Conservation (phyloP, 2,329 filamentous ascomycete species). For the Fusarium succisae region DNA sequence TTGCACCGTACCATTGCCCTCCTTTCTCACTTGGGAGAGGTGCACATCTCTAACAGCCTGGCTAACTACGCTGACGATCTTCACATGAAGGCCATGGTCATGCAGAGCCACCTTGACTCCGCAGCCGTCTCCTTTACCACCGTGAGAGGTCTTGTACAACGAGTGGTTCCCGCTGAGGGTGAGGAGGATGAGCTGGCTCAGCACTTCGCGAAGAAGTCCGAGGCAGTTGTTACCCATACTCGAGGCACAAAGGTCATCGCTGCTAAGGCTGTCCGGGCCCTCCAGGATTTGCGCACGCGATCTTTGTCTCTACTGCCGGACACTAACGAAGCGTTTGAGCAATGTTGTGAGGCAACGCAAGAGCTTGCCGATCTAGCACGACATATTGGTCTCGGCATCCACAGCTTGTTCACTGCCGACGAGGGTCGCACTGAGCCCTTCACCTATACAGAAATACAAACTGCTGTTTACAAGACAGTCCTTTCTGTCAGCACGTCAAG, state of each 20-base stretch:
- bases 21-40: slow-evolving; percentile 85
- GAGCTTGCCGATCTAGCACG: slow-evolving; percentile 74
- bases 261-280: slow-evolving; percentile 77
- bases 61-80: slow-evolving; percentile 81
- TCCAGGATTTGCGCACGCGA: slow-evolving; percentile 80
- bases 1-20: slow-evolving; percentile 86
- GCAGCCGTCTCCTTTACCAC: slow-evolving; percentile 74
- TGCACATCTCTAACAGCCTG: slow-evolving; percentile 76
- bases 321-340: slow-evolving; percentile 74
- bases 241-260: slow-evolving; percentile 86
- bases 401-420: slow-evolving; percentile 70
- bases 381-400: slow-evolving; percentile 72
- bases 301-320: slow-evolving; percentile 78
- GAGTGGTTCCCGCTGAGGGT: slow-evolving; percentile 61
- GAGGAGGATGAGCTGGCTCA: slow-evolving; percentile 72
- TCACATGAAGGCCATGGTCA: slow-evolving; percentile 78
- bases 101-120: slow-evolving; percentile 85
- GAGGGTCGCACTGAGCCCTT: slow-evolving; percentile 76
- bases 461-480: slow-evolving; percentile 65
- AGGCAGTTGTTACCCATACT: slow-evolving; percentile 77
- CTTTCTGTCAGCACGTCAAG: slow-evolving; percentile 59
- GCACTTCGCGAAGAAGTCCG: slow-evolving; percentile 75
- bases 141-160: slow-evolving; percentile 72
- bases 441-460: slow-evolving; percentile 72
- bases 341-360: slow-evolving; percentile 70